phyloP scores from a whole-genome alignment of 139 green algal genomes.

The Closterium sp. region DNA sequence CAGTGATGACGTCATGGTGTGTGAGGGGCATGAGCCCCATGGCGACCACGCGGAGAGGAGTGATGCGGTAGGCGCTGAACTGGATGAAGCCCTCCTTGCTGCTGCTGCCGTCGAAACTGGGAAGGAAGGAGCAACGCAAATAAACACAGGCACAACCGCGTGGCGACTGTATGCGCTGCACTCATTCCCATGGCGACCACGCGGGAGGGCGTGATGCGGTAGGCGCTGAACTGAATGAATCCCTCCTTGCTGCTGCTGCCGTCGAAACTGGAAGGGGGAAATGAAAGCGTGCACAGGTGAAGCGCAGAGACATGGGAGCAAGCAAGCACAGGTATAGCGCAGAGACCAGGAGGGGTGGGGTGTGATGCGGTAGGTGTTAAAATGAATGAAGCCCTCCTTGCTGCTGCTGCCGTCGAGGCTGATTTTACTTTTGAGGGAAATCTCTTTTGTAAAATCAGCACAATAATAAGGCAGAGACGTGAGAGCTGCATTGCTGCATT shows the following conservation, averaged over 20 bases:
- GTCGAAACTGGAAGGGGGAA: background rate
- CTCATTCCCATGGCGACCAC: no score
- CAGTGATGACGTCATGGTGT: background rate
- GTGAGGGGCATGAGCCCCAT: background rate
- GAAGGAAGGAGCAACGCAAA: no score
- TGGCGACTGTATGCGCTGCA: no score
- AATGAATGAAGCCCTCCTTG: background rate
- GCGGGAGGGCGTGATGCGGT: background rate
- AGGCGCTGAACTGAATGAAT: constrained; percentile 21
- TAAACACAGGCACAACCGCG: no score
- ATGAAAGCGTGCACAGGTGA: background rate
- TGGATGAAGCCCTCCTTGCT: constrained; percentile 17
- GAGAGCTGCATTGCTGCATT: no score
- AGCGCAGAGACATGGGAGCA: background rate
- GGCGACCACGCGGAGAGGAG: background rate
- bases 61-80: constrained; percentile 24
- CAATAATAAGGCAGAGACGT: no score
- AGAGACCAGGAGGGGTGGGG: no score
- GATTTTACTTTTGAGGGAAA: no score
- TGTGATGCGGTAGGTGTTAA: background rate
- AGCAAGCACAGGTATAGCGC: no score
- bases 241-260: background rate
- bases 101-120: constrained; percentile 7
- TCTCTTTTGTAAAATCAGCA: no score
- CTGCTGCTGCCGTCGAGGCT: no score